Evolutionary conservation across 129 eudicot genomes (phyloP).

Genomic region (Escallonia rubra): DNA sequence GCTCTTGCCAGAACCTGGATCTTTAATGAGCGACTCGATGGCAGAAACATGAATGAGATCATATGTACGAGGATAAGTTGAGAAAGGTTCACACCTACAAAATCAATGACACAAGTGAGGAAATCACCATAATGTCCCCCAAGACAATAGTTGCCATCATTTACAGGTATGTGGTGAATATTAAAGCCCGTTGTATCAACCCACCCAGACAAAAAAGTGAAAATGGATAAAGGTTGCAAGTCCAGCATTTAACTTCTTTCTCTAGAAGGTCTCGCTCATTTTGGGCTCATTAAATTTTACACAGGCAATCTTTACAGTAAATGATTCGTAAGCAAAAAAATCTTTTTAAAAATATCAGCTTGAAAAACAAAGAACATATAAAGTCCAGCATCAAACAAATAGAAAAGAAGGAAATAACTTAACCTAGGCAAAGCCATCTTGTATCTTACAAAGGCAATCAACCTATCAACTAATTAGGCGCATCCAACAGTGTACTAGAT

Average conservation of each 20-base stretch:
- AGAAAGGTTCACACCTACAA: constrained; percentile 95
- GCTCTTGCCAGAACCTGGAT: constrained; percentile 60
- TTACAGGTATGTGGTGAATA: not conserved
- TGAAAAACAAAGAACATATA: no score
- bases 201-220: not conserved
- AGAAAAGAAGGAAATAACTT: no score
- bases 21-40: constrained; percentile 74
- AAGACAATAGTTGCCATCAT: not conserved
- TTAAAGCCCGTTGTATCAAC: not conserved
- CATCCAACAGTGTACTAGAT: no score
- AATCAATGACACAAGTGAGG: not conserved
- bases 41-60: constrained; percentile 79
- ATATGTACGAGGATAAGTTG: constrained; percentile 93
- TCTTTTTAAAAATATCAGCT: no score
- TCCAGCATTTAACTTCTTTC: not conserved
- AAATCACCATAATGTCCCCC: not conserved
- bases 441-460: no score
- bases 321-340: no score
- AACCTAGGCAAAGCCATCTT: no score
- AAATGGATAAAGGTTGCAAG: not conserved
- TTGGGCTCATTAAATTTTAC: not conserved
- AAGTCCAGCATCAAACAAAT: no score
- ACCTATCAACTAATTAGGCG: no score
- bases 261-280: not conserved
- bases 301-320: no score